A percentile compares a stretch with the other conserved stretches of the same genome.
phyloP scores from a whole-genome alignment of 129 eudicot genomes.

The Pulicaria dysenterica region DNA sequence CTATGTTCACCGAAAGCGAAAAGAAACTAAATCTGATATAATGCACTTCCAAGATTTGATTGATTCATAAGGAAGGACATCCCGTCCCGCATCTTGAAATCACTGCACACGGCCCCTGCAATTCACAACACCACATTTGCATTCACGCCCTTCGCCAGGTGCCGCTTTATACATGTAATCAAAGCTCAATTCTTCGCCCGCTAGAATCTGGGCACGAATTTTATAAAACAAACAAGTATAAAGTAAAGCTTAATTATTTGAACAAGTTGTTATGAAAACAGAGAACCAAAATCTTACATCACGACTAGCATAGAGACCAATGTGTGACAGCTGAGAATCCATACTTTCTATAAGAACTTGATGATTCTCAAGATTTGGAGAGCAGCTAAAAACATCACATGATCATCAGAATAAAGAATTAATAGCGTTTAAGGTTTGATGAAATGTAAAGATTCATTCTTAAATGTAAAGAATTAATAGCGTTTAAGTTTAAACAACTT shows the following conservation, averaged over 20 bases:
- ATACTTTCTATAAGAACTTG: constrained; percentile 95
- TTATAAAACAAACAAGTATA: not conserved
- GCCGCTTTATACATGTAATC: constrained; percentile 60
- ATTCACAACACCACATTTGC: constrained; percentile 76
- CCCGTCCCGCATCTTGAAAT: constrained; percentile 15
- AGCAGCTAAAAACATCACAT: constrained; percentile 59
- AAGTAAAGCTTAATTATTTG: not conserved
- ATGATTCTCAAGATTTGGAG: constrained; percentile 90
- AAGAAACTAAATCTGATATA: constrained; percentile 28
- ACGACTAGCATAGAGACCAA: constrained; percentile 84
- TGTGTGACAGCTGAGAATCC: constrained; percentile 83
- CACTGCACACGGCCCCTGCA: constrained; percentile 74
- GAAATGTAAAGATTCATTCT: not conserved
- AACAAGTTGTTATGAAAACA: constrained; percentile 2
- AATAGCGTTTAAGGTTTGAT: not conserved
- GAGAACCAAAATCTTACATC: constrained; percentile 57
- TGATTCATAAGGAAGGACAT: constrained; percentile 6
- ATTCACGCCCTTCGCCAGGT: constrained; percentile 65
- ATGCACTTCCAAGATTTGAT: constrained; percentile 25
- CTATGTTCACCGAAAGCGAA: constrained; percentile 21
- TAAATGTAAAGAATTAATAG: not conserved
- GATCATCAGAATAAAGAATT: constrained; percentile 14
- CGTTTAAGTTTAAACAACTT: not conserved
- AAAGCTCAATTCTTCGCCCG: constrained; percentile 81
- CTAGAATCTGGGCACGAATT: constrained; percentile 51